Base-by-base conservation (phyloP, 805 yeast species). In the Pichia insulana region DNA sequence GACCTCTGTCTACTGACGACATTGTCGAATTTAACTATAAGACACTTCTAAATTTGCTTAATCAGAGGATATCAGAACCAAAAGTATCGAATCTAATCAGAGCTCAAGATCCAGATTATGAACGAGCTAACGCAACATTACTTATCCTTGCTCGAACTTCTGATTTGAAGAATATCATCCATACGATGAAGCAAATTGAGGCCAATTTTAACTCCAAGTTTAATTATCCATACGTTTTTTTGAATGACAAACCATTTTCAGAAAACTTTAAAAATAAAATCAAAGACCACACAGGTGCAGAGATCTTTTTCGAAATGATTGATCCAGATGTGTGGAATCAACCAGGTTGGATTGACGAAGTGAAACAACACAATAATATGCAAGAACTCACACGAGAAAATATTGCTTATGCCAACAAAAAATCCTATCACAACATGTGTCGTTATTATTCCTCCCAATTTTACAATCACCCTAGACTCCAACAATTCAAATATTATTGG, bases 341-440 rank as follows among this genome's bases (percentile, higher is more conserved):
- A 46, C 81, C 81, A 0, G 48, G 43, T 0, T 47, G 45, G 41
- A 68, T 75, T 13, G 74, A 73, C 48, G 13, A n/a, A 2, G 50
- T 47, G 6, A 57, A 50, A 37, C 70, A 69, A 50, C 37, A 36
- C 3, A 43, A 53, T 25, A 65, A 62, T 8, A 67, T 71, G 69
- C 52, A 63, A 12, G 37, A 47, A 7, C 45, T 75, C 49, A 53
- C 45, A 4, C 22, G 41, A 1, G 54, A 61, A 44, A 70, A 65
- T 12, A 67, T 71, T 55, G 82, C 78, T 4, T 82, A 83, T 56
- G 85, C 88, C 2, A 66, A 66, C 17, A 67, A 64, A 59, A 59
- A 56, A 17, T 79, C 88, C 0, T 85, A 85, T 53, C 94, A 83
- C 54, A 80, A 83, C 54, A 85, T 85, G 95, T 85, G 95, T 57